Base-by-base conservation (phyloP, 257 asterid species). In the Plectranthus barbatus region DNA sequence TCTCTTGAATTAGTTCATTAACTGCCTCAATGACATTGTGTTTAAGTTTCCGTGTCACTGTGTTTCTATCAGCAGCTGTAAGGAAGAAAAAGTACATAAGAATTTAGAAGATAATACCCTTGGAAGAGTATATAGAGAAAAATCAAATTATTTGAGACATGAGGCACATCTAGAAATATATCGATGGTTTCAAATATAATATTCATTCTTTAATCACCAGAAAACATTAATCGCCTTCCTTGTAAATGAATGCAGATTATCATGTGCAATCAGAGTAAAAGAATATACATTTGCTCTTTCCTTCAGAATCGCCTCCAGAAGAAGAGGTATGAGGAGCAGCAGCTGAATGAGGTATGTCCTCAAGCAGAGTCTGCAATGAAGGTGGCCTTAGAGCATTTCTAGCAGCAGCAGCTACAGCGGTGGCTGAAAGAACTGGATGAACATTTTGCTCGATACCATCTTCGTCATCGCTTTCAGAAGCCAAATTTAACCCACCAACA, bases 221-320 rank as follows among this genome's bases (percentile, higher is more conserved):
- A 48, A 53, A 39, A 31, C 18, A 52, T 37, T 66, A 39, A 41
- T 63, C 62, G 46, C 24, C 20, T 14, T 37, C 49, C 48, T 56
- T 37, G 67, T 46, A 75, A 46, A 62, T 37, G 63, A 23, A 48
- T 31, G 37, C 19, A 47, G 66, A 66, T 14, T 37, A 54, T 26
- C 53, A 58, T 56, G 49, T 47, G 18, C 45, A 40, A 31, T 52
- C 54, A 57, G 63, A 52, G 62, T 31, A 62, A 60, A 50, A 66
- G 64, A 69, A 63, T 75, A 75, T 81, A 93, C 99, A 90, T 78
- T 84, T 90, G 77, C 92, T 93, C 81, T 81, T 87, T 71, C 94
- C 97, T 72, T 93, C 99, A 76, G 99, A 93, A 80, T 90, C 99
- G 47, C 97, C 99, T 26, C 86, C 97, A 50, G 99, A 90, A 70